Base-by-base conservation (phyloP, 2,329 filamentous ascomycete species). In the Bipolaris cookei region DNA sequence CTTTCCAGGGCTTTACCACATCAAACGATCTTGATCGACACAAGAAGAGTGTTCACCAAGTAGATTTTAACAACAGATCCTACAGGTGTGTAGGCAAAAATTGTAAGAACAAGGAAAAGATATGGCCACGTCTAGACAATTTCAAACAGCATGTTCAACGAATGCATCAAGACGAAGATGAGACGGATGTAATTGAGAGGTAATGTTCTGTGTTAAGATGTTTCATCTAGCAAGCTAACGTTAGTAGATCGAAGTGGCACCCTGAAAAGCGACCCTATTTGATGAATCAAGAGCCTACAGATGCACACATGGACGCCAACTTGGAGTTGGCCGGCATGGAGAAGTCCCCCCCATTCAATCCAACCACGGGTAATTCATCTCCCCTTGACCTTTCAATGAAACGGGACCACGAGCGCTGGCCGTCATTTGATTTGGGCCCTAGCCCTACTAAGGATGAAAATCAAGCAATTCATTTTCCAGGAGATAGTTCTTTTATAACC, bases 101-200 rank as follows among this genome's bases (percentile, higher is more conserved):
- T 20, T 92, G 89, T 67, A 80, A 78, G 21, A 83, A 80, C 21
- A 87, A 81, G 59, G 79, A 79, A 1, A 96, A 96, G 72, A 78
- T 83, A 34, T 97, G 91, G 91, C 89, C 90, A 0, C 85, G 93
- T 20, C 81, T 88, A 48, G 93, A 97, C 75, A 97, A 97, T 69
- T 97, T 97, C 74, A 88, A 88, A 59, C 86, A 89, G 34, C 93
- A 97, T 71, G 82, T 96, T 43, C 81, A 79, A 47, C 84, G 88
- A 10, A 86, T 91, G 67, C 92, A 97, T 72, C 59, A 70, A 1
- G 71, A 81, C 4, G 76, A 81, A 38, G 72, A 82, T 54, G 63
- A 76, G 0, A 69, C 79, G 0, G 70, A 77, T 1, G 70, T 86
- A 6, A 76, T 86, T 47, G 74, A 74, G 63, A 76, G 68, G 84